Evolutionary conservation across 257 asterid species (phyloP), one percentile per base, ranked within the genome.

Genomic region (Primulina huaijiensis): DNA sequence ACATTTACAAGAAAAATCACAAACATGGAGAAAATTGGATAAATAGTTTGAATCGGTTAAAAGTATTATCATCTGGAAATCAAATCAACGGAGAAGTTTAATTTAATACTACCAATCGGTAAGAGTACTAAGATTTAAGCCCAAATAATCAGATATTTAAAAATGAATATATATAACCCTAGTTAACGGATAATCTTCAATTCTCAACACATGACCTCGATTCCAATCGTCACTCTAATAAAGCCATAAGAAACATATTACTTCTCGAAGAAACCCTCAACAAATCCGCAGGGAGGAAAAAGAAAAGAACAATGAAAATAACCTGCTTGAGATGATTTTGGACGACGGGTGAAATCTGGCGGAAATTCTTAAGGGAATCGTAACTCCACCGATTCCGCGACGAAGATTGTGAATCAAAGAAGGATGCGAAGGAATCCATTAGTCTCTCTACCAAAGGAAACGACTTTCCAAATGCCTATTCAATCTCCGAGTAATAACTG

Each of bases 241-340:
- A 50, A 50, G 8, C 16, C 20, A 43, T 50, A 4, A 16, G 5
- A 50, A 16, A 17, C 7, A 50, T 17, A 14, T 17, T 2, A 16
- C 17, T 17, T 50, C 2, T 50, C 57, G 21, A 50, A 58, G 63
- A 58, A 58, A 17, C 14, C 29, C 21, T 21, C 63, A 8, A 58
- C 7, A 3, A 58, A 58, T 14, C 40, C 35, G n/a, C 12, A 12
- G 21, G 30, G 23, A 31, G 30, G 23, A 31, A 55, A 5, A 60
- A 3, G 1, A 12, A 12, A 0, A 6, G 16, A 35, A 30, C 64
- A 37, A 60, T 1, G 5, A 5, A 33, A 27, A 3, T 1, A 35
- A 87, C 98, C 98, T 86, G 87, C 65, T 89, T 89, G 74, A 94
- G 99, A 83, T 94, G 99, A 62, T 78, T 75, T 65, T 94, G 99